phyloP scores from a whole-genome alignment of 2,329 filamentous ascomycete genomes.

The Colletotrichum tabaci region DNA sequence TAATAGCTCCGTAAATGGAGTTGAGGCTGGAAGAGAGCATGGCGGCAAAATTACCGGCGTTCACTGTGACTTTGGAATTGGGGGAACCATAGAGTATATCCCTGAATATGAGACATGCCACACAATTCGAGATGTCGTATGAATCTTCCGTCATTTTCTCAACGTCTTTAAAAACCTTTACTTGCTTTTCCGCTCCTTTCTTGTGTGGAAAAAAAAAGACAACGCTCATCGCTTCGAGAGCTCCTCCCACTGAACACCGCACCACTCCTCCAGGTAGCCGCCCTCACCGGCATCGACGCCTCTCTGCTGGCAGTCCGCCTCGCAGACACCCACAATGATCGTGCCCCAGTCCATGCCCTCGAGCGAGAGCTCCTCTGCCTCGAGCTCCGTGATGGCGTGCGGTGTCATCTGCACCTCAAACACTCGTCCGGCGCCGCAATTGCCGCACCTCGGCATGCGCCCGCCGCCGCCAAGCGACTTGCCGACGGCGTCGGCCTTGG shows the following conservation, averaged over 20 bases:
- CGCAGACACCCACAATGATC: constrained; percentile 88
- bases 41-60: constrained; percentile 45
- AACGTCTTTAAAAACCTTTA: constrained; percentile 5
- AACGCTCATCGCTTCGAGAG: constrained; percentile 57
- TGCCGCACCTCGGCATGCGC: constrained; percentile 79
- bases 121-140: constrained; percentile 36
- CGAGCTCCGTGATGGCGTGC: constrained; percentile 89
- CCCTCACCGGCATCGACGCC: constrained; percentile 73
- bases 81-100: constrained; percentile 43
- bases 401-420: constrained; percentile 96
- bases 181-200: constrained; percentile 46
- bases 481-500: constrained; percentile 81
- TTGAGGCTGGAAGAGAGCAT: constrained; percentile 42
- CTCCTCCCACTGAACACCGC: constrained; percentile 99
- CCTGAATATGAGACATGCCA: constrained; percentile 43
- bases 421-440: constrained; percentile 81
- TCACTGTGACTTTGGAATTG: constrained; percentile 43
- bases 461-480: constrained; percentile 66
- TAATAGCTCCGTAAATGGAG: constrained; percentile 40
- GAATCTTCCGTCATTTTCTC: constrained; percentile 6
- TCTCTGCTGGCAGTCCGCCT: constrained; percentile 79
- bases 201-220: constrained; percentile 35
- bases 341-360: constrained; percentile 99
- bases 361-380: constrained; percentile 79
- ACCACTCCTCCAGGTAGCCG: constrained; percentile 94